phyloP scores from a whole-genome alignment of 805 yeast genomes.

The Yarrowia divulgata region DNA sequence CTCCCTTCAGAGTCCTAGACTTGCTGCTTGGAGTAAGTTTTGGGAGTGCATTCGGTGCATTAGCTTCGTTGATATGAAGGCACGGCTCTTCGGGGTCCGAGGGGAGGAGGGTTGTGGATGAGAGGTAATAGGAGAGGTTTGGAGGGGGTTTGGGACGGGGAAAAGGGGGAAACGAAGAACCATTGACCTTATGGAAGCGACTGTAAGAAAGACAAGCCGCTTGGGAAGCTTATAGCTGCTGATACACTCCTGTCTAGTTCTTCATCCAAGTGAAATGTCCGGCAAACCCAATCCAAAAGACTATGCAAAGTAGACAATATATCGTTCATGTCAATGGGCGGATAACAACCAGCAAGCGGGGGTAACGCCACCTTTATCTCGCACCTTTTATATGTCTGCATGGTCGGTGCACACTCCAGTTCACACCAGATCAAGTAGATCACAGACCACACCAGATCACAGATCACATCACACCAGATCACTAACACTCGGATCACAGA shows the following conservation, averaged over 20 bases:
- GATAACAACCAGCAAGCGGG: slow-evolving; percentile 15
- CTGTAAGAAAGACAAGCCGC: too few species aligned
- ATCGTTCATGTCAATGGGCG: background rate
- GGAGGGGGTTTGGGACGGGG: background rate
- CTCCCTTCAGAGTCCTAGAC: background rate
- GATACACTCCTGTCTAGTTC: too few species aligned
- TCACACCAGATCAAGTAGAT: background rate
- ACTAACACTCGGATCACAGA: background rate
- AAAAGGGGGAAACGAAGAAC: too few species aligned
- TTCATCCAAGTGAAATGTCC: too few species aligned
- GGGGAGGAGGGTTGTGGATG: too few species aligned
- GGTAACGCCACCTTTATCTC: slow-evolving; percentile 11
- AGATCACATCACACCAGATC: background rate
- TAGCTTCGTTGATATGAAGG: slow-evolving; percentile 25
- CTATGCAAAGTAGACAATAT: background rate
- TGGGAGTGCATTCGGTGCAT: slow-evolving; percentile 17
- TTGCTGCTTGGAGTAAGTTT: slow-evolving; percentile 33
- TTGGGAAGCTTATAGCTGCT: too few species aligned
- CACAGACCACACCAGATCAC: background rate
- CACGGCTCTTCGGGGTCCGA: slow-evolving; percentile 38
- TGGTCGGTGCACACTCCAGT: too few species aligned
- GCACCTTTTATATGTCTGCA: slow-evolving; percentile 8
- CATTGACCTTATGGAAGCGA: too few species aligned
- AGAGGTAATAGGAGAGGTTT: background rate
- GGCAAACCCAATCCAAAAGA: background rate